phyloP scores from a whole-genome alignment of 495 filamentous ascomycete species.

The Lepidopterella palustris region DNA sequence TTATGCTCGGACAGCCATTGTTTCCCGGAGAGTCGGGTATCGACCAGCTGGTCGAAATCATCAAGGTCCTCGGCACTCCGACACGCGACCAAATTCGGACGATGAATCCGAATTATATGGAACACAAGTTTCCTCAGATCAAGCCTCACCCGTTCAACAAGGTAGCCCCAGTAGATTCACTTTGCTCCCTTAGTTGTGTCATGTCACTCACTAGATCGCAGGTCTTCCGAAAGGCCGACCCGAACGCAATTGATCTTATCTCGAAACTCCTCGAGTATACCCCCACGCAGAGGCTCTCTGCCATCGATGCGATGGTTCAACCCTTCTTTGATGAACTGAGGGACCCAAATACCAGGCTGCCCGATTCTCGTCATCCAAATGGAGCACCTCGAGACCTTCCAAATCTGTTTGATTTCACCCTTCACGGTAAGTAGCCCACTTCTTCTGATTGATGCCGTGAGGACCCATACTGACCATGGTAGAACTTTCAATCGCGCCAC shows the following conservation, averaged over 20 bases:
- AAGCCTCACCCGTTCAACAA: constrained; percentile 99
- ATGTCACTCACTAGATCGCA: constrained; percentile 30
- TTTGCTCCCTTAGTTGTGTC: neutral
- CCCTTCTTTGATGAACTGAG: constrained; percentile 97
- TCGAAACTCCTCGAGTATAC: constrained; percentile 92
- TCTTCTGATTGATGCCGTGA: constrained; percentile 6
- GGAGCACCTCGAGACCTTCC: constrained; percentile 74
- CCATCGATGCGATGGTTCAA: constrained; percentile 95
- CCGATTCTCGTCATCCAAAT: constrained; percentile 85
- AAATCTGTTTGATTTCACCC: constrained; percentile 83
- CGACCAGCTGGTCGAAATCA: constrained; percentile 98
- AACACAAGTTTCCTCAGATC: constrained; percentile 99
- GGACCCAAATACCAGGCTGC: constrained; percentile 77
- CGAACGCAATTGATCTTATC: constrained; percentile 91
- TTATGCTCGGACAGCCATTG: constrained; percentile 97
- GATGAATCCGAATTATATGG: constrained; percentile 99
- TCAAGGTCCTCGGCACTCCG: constrained; percentile 96
- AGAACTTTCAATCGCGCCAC: constrained; percentile 93
- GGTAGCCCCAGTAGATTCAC: constrained; percentile 39
- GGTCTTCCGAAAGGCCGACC: constrained; percentile 93
- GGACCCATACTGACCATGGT: constrained; percentile 20
- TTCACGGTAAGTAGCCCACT: constrained; percentile 64
- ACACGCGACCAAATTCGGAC: constrained; percentile 98
- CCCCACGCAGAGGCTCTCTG: constrained; percentile 87
- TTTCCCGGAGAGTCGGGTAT: constrained; percentile 99